Evolutionary conservation across 495 filamentous ascomycete species (phyloP).

Genomic region (Penicillium arizonense): DNA sequence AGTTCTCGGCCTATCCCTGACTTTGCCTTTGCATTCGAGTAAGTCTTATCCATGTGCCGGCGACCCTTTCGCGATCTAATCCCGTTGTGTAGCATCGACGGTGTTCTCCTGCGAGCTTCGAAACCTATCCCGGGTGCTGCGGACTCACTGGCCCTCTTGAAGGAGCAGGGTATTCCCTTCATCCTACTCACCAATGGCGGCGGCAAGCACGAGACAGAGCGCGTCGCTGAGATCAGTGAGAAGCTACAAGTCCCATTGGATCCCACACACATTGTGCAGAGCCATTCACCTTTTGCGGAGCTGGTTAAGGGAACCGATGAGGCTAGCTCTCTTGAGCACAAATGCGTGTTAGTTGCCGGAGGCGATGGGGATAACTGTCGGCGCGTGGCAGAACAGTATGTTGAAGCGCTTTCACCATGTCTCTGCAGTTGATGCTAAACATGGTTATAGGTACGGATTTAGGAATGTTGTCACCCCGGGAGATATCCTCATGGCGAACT

Average conservation of each 20-base stretch:
- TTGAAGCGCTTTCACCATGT: neutral
- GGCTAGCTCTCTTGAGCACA: slow-evolving; percentile 53
- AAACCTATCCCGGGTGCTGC: slow-evolving; percentile 77
- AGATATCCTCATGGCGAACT: slow-evolving; percentile 74
- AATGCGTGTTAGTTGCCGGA: slow-evolving; percentile 78
- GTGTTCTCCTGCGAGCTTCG: slow-evolving; percentile 85
- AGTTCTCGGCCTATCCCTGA: slow-evolving; percentile 44
- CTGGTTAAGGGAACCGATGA: slow-evolving; percentile 43
- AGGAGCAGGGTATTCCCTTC: slow-evolving; percentile 71
- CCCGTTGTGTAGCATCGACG: slow-evolving; percentile 70
- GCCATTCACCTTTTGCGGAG: slow-evolving; percentile 76
- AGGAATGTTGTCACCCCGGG: slow-evolving; percentile 77
- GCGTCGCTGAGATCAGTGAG: slow-evolving; percentile 66
- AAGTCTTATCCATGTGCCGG: slow-evolving; percentile 33
- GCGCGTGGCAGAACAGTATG: slow-evolving; percentile 63
- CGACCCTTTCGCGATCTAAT: slow-evolving; percentile 5
- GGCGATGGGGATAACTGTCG: slow-evolving; percentile 77
- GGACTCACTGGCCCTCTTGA: slow-evolving; percentile 69
- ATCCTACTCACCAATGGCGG: slow-evolving; percentile 90
- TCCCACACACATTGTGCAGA: slow-evolving; percentile 71
- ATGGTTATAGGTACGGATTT: slow-evolving; percentile 70
- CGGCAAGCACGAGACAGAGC: slow-evolving; percentile 70
- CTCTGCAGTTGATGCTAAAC: neutral
- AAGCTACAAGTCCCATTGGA: slow-evolving; percentile 60
- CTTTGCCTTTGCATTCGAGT: slow-evolving; percentile 88